phyloP scores from a whole-genome alignment of 441 rosid species.

The Pelargonium cotyledonis region DNA sequence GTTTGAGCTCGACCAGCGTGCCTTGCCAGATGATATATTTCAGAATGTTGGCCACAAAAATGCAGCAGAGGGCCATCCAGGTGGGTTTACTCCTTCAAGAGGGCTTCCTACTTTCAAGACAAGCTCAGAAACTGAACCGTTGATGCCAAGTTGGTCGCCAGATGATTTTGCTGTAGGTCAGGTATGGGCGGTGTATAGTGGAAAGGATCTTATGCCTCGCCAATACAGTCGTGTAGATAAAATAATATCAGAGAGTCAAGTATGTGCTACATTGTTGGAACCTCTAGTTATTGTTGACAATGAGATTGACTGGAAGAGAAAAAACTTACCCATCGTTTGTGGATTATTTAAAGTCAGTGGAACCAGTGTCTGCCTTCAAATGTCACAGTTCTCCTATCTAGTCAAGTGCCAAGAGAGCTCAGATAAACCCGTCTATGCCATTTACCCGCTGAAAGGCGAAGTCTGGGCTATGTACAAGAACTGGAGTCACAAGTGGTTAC shows the following conservation, averaged over 20 bases:
- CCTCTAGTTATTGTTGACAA: conserved; percentile 19
- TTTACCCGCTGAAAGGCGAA: conserved; percentile 24
- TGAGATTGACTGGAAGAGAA: conserved; percentile 19
- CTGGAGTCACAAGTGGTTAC: conserved; percentile 19
- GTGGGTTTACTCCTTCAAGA: background rate
- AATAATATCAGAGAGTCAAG: conserved; percentile 14
- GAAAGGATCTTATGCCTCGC: conserved; percentile 20
- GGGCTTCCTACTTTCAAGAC: conserved; percentile 2
- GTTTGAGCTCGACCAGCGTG: conserved; percentile 24
- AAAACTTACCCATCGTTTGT: conserved; percentile 18
- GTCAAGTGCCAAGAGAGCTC: conserved; percentile 16
- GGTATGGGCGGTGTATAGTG: conserved; percentile 24
- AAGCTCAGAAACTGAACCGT: conserved; percentile 6
- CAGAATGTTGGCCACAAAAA: conserved; percentile 14
- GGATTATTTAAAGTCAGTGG: conserved; percentile 22
- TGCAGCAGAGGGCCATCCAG: background rate
- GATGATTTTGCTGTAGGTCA: conserved; percentile 16
- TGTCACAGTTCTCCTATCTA: conserved; percentile 17
- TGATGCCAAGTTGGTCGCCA: conserved; percentile 18
- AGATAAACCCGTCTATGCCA: conserved; percentile 13
- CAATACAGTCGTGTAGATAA: conserved; percentile 14
- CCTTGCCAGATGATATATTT: conserved; percentile 24
- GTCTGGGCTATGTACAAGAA: conserved; percentile 24
- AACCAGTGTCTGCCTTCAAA: conserved; percentile 15
- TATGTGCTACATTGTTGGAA: conserved; percentile 21